Conservation (phyloP, 306 rosid species). For the Vicia sativa region DNA sequence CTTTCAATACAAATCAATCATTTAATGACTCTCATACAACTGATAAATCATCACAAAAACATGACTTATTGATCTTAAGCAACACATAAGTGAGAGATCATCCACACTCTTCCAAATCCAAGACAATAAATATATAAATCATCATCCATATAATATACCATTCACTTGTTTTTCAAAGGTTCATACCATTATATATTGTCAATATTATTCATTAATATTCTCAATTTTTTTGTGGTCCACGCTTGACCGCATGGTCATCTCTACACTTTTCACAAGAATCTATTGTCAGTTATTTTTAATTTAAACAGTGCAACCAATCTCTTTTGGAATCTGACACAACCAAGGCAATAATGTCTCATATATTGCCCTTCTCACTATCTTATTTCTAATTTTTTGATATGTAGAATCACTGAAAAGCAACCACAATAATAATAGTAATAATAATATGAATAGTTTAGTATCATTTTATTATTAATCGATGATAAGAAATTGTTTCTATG, state of each 20-base stretch:
- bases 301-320: conserved; percentile 15
- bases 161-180: too few species aligned
- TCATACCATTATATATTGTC: too few species aligned
- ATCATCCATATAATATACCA: too few species aligned
- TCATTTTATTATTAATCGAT: conserved; percentile 1
- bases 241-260: conserved; percentile 21
- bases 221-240: neutral
- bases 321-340: conserved; percentile 27
- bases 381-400: neutral
- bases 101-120: too few species aligned
- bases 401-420: conserved; percentile 24
- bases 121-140: too few species aligned
- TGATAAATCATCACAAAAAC: too few species aligned
- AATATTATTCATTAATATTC: too few species aligned
- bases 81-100: too few species aligned
- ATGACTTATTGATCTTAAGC: too few species aligned
- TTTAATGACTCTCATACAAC: too few species aligned
- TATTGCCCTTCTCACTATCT: conserved; percentile 24
- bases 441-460: conserved; percentile 27
- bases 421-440: conserved; percentile 9
- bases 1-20: too few species aligned
- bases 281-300: conserved; percentile 8
- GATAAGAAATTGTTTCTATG: conserved; percentile 27
- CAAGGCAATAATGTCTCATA: conserved; percentile 30
- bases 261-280: conserved; percentile 11